These are phyloP conservation scores for Coriolopsis trogii DNA, from an alignment of 1,284 basidiomycete species.

Conservation along the genomic window DNA sequence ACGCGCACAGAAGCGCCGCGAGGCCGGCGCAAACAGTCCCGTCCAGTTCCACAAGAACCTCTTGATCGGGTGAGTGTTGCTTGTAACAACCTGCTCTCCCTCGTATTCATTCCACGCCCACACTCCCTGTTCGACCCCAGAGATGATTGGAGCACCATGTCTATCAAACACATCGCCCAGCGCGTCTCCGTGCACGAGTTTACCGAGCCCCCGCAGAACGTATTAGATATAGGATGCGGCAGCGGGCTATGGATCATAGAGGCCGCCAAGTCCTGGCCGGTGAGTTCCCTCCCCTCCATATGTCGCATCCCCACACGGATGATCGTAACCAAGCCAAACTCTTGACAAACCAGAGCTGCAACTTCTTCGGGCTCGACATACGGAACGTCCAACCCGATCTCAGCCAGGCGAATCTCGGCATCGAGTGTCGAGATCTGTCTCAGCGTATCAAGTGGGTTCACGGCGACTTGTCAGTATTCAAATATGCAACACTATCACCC, in stretches of 20 bases:
- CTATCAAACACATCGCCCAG: slow-evolving; percentile 49
- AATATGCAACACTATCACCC: background rate
- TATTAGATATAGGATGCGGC: slow-evolving; percentile 82
- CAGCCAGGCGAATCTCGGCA: slow-evolving; percentile 32
- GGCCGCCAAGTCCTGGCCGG: slow-evolving; percentile 66
- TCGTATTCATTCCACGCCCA: slow-evolving; percentile 1
- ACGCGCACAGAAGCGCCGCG: slow-evolving; percentile 44
- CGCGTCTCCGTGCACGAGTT: slow-evolving; percentile 58
- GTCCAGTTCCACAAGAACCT: slow-evolving; percentile 50
- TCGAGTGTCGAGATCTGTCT: slow-evolving; percentile 41
- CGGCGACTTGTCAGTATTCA: slow-evolving; percentile 58
- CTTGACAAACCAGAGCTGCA: slow-evolving; percentile 45
- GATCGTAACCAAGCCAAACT: background rate
- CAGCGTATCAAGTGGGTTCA: slow-evolving; percentile 64
- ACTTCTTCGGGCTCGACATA: slow-evolving; percentile 63
- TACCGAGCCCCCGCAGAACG: slow-evolving; percentile 48
- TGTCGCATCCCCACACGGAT: background rate
- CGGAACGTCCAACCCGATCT: slow-evolving; percentile 59
- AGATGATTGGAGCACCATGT: slow-evolving; percentile 71
- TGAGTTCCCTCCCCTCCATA: slow-evolving; percentile 34
- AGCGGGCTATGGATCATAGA: slow-evolving; percentile 76
- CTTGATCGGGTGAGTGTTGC: slow-evolving; percentile 53
- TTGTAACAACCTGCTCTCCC: slow-evolving; percentile 1
- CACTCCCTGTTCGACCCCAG: slow-evolving; percentile 36
- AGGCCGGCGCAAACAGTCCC: slow-evolving; percentile 56